Evolutionary conservation across 1,284 basidiomycete genomes (phyloP), one percentile per base, ranked within the genome.

Genomic region (Dichomitus squalens): DNA sequence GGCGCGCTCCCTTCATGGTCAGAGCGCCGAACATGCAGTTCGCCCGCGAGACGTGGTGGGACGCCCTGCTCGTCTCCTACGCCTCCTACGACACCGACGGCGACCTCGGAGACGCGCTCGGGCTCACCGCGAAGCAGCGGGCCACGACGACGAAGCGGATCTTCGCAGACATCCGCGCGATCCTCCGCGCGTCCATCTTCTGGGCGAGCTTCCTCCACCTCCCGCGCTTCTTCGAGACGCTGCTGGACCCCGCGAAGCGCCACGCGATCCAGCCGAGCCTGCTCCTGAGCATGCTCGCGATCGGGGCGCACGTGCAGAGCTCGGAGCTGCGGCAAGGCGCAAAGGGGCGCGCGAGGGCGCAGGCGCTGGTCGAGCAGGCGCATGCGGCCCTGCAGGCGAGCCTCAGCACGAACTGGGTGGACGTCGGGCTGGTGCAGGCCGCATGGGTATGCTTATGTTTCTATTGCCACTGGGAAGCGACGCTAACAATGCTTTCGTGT

Each of bases 171-270:
- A 70, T 91, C 12, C 82, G 81, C 8, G 85, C 85, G 57, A 68
- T 88, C 31, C 86, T 90, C 69, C 78, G 76, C 6, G 72, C 74
- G 14, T 84, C 85, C 25, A 82, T 82, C 59, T 83, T 85, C 70
- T 89, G 85, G 85, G 82, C 89, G 66, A 84, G 84, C 7, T 90
- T 89, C 68, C 77, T 90, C 66, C 83, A 90, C 65, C 73, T 88
- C 25, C 86, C 87, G 25, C 79, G 74, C 18, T 89, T 91, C 72
- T 83, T 87, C 64, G 72, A 72, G 51, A 80, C 77, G 38, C 82
- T 86, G 64, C 80, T 77, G 61, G 78, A 90, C 59, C 76, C 85
- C 14, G 59, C 60, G 16, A 73, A 73, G 46, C 73, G 88, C 53
- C 75, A 78, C 49, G 66, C 70, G 29, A 80, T 90, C 67, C 89